Evolutionary conservation across 139 green algal species (phyloP).

Genomic region (Haematococcus lacustris): DNA sequence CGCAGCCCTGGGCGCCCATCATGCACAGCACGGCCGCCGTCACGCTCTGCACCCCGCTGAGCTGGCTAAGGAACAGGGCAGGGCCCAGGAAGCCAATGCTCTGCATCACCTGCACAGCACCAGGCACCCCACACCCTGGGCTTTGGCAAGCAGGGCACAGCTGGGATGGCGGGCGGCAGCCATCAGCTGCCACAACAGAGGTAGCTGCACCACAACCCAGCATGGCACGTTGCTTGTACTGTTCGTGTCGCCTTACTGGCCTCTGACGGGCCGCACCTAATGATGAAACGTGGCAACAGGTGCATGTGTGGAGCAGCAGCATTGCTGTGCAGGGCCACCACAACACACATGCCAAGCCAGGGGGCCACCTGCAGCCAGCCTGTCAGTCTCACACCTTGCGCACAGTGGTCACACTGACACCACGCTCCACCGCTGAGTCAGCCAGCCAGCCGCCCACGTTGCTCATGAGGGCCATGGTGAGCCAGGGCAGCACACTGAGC

Average conservation of each 20-base stretch:
- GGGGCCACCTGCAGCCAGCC: neutral
- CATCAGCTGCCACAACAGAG: neutral
- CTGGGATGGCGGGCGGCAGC: neutral
- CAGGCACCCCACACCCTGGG: neutral
- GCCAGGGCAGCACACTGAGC: constrained; percentile 90
- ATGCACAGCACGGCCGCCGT: constrained; percentile 82
- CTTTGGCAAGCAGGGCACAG: neutral
- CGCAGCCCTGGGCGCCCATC: constrained; percentile 81
- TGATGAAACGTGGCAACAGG: no score
- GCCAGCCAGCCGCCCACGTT: constrained; percentile 89
- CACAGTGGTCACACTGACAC: constrained; percentile 68
- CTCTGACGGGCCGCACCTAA: no score
- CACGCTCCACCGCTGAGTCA: constrained; percentile 68
- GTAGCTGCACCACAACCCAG: neutral
- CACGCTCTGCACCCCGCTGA: constrained; percentile 54
- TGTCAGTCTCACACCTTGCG: constrained; percentile 58
- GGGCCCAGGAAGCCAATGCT: constrained; percentile 93
- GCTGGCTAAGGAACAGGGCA: constrained; percentile 86
- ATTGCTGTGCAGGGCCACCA: neutral
- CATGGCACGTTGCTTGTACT: no score
- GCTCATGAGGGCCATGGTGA: constrained; percentile 84
- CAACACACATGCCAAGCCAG: neutral
- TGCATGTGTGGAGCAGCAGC: neutral
- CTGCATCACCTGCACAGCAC: constrained; percentile 55
- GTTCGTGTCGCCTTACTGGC: no score